These are phyloP conservation scores for Trichothecium sympodiale DNA, from an alignment of 2,329 filamentous ascomycete genomes.

Conservation along the genomic window DNA sequence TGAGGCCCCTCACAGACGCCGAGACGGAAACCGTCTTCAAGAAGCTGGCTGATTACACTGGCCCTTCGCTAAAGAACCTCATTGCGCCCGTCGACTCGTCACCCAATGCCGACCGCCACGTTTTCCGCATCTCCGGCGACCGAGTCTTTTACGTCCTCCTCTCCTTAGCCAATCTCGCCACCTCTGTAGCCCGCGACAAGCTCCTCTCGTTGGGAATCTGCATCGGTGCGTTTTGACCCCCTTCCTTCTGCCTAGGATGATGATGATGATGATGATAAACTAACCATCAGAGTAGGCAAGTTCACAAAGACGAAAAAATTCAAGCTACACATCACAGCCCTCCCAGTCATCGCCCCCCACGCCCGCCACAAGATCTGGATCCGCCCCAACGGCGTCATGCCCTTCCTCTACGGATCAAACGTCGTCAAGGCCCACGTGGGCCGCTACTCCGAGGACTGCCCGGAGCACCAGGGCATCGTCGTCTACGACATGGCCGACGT, in stretches of 20 bases:
- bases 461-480: slow-evolving; percentile 65
- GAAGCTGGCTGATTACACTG: slow-evolving; percentile 91
- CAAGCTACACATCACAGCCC: slow-evolving; percentile 78
- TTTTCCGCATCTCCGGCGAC: slow-evolving; percentile 69
- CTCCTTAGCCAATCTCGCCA: slow-evolving; percentile 83
- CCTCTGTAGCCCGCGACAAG: slow-evolving; percentile 69
- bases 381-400: slow-evolving; percentile 93
- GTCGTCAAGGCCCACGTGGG: slow-evolving; percentile 56
- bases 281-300: too few relatives aligned
- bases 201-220: slow-evolving; percentile 84
- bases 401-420: slow-evolving; percentile 90
- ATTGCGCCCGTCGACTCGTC: slow-evolving; percentile 62
- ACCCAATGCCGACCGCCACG: slow-evolving; percentile 62
- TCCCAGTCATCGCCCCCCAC: slow-evolving; percentile 81
- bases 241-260: slow-evolving; percentile 5
- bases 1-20: slow-evolving; percentile 72
- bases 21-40: slow-evolving; percentile 77
- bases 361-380: slow-evolving; percentile 97
- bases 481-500: slow-evolving; percentile 89
- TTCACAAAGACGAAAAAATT: slow-evolving; percentile 98
- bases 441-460: slow-evolving; percentile 13
- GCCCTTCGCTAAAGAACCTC: slow-evolving; percentile 73
- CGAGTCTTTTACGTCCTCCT: slow-evolving; percentile 89
- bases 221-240: slow-evolving; percentile 36
- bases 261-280: too few relatives aligned